These are phyloP conservation scores for Vitellaria paradoxa DNA, from an alignment of 179 eudicot genomes.

Conservation along the genomic window DNA sequence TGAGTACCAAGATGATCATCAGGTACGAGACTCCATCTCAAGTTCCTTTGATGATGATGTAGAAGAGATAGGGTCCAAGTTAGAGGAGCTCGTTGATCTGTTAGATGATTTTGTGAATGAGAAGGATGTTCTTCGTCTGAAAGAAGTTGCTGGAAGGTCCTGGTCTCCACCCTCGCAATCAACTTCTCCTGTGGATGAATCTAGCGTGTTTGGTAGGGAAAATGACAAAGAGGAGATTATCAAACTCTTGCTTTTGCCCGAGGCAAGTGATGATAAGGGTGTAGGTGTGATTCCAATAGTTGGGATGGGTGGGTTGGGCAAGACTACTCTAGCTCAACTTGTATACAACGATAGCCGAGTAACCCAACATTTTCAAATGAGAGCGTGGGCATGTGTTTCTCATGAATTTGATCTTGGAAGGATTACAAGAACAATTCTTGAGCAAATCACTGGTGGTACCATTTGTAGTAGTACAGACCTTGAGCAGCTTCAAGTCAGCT, in stretches of 20 bases:
- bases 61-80: background rate
- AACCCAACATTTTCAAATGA: background rate
- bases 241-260: background rate
- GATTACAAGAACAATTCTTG: conserved; percentile 7
- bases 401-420: conserved; percentile 5
- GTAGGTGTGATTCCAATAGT: conserved; percentile 5
- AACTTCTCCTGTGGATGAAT: conserved; percentile 16
- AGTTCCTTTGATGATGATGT: background rate
- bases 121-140: background rate
- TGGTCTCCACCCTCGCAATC: background rate
- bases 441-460: background rate
- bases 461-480: background rate
- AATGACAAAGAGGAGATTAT: conserved; percentile 17
- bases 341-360: conserved; percentile 8
- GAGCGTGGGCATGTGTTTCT: conserved; percentile 19
- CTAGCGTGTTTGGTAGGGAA: conserved; percentile 23
- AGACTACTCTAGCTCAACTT: conserved; percentile 18
- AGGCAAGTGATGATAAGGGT: background rate
- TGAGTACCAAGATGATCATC: background rate
- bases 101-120: background rate
- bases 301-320: conserved; percentile 23
- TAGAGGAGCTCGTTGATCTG: background rate
- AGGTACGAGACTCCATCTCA: background rate
- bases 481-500: background rate
- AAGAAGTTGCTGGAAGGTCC: background rate